Percentiles rank a stretch among this genome's conserved stretches.
These are phyloP conservation scores for Rosa multiflora DNA, from an alignment of 306 rosid genomes.

Conservation along the genomic window DNA sequence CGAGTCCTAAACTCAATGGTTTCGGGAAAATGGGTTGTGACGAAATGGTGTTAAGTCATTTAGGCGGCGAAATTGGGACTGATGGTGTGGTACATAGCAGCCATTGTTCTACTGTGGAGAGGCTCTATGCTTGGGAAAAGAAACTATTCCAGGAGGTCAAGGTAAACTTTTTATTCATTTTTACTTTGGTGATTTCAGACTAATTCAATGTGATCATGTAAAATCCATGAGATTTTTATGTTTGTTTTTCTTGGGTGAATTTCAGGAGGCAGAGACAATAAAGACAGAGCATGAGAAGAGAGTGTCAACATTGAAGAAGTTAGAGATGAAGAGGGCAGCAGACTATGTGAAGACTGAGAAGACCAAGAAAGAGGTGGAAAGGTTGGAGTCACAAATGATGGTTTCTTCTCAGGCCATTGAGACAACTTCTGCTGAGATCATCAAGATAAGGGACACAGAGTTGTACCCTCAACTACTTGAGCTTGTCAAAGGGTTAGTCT, in stretches of 20 bases:
- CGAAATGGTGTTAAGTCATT: conserved; percentile 37
- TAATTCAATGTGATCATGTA: background rate
- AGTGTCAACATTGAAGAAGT: conserved; percentile 61
- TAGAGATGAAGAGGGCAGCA: conserved; percentile 80
- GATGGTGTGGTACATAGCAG: conserved; percentile 45
- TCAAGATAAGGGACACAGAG: conserved; percentile 79
- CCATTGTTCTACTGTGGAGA: conserved; percentile 83
- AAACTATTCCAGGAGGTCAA: conserved; percentile 83
- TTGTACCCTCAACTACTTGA: conserved; percentile 84
- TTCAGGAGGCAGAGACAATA: conserved; percentile 68
- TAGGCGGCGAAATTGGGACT: conserved; percentile 31
- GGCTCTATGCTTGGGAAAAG: conserved; percentile 94
- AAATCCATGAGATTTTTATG: background rate
- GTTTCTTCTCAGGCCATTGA: conserved; percentile 92
- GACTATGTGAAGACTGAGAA: conserved; percentile 89
- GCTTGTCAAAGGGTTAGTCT: conserved; percentile 87
- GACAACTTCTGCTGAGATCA: conserved; percentile 77
- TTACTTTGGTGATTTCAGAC: background rate
- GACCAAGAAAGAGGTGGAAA: conserved; percentile 86
- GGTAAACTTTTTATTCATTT: conserved; percentile 40
- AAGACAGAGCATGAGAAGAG: conserved; percentile 81
- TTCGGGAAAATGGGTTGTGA: conserved; percentile 49
- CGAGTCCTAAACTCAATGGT: conserved; percentile 52
- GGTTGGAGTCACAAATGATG: conserved; percentile 86
- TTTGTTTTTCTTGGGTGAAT: background rate